These are phyloP conservation scores for Erucastrum elatum DNA, from an alignment of 345 rosid genomes.

Conservation along the genomic window DNA sequence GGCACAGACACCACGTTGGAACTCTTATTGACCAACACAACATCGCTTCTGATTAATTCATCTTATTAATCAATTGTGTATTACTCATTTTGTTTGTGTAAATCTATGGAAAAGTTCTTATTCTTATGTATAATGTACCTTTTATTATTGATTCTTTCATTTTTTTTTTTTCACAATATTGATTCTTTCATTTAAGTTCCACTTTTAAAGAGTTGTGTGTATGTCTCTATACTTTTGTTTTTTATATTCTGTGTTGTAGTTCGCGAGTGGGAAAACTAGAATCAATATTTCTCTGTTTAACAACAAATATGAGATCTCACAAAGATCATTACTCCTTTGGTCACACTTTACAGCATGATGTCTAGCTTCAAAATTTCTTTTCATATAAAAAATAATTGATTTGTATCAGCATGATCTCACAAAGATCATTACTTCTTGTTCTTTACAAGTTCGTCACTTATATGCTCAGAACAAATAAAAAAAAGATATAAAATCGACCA, in stretches of 20 bases:
- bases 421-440: too few relatives aligned
- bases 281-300: background rate
- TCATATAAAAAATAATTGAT: background rate
- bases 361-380: background rate
- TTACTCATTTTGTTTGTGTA: background rate
- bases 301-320: too few relatives aligned
- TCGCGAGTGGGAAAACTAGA: background rate
- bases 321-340: background rate
- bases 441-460: too few relatives aligned
- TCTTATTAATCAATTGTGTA: background rate
- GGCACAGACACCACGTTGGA: background rate
- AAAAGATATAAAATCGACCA: too few relatives aligned
- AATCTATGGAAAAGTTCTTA: background rate
- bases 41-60: background rate
- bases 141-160: background rate
- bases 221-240: background rate
- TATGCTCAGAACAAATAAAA: too few relatives aligned
- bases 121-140: background rate
- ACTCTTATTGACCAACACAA: background rate
- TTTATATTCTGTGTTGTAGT: background rate
- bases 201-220: background rate
- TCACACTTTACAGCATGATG: background rate
- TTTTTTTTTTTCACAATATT: too few relatives aligned
- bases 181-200: background rate
- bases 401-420: too few relatives aligned